These are phyloP conservation scores for Spergularia marina DNA, from an alignment of 148 eudicot species.

Conservation along the genomic window DNA sequence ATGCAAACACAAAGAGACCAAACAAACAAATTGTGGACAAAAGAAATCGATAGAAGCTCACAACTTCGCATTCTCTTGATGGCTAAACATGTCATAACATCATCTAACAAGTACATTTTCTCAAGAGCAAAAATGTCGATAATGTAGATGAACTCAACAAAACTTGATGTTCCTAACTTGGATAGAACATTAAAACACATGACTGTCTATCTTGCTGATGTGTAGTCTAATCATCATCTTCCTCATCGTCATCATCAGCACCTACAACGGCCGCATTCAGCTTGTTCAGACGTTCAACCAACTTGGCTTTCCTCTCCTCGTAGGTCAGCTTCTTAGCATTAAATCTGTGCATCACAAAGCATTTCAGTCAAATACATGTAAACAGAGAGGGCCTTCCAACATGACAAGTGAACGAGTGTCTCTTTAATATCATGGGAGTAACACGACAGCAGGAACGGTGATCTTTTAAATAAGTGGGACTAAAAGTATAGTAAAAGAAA, in stretches of 20 bases:
- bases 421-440: no score
- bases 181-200: slow-evolving; percentile 18
- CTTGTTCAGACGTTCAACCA: slow-evolving; percentile 64
- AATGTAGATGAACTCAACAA: slow-evolving; percentile 18
- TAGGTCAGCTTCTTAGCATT: slow-evolving; percentile 79
- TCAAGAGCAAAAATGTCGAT: slow-evolving; percentile 23
- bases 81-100: slow-evolving; percentile 21
- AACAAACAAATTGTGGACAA: neutral
- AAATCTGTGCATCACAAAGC: slow-evolving; percentile 44
- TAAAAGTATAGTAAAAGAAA: neutral
- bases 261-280: slow-evolving; percentile 58
- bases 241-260: slow-evolving; percentile 49
- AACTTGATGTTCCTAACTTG: slow-evolving; percentile 26
- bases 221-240: slow-evolving; percentile 39
- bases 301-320: slow-evolving; percentile 63
- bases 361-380: neutral
- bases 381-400: no score
- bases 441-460: no score
- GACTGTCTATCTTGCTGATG: slow-evolving; percentile 8
- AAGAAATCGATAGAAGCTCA: neutral
- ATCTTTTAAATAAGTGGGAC: neutral
- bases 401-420: no score
- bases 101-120: slow-evolving; percentile 18
- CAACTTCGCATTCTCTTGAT: slow-evolving; percentile 5
- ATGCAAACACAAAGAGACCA: neutral